These are phyloP conservation scores for Triadica sebifera DNA, from an alignment of 345 rosid species.

Conservation along the genomic window DNA sequence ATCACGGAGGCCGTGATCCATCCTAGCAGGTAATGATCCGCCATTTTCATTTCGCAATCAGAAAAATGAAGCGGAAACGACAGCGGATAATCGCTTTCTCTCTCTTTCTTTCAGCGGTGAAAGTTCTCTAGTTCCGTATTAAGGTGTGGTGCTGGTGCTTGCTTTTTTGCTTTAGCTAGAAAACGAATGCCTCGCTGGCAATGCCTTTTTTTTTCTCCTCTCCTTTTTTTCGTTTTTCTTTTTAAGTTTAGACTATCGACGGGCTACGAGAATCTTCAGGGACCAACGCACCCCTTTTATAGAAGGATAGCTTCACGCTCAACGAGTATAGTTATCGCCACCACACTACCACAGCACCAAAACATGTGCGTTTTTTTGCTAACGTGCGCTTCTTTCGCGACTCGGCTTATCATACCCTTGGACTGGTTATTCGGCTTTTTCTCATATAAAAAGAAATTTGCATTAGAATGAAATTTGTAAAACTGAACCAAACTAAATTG, in stretches of 20 bases:
- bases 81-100: neutral
- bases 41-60: constrained; percentile 1
- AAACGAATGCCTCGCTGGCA: constrained; percentile 18
- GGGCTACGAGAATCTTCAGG: constrained; percentile 7
- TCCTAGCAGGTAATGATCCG: constrained; percentile 18
- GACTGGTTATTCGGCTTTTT: neutral
- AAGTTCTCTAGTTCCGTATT: neutral
- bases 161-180: neutral
- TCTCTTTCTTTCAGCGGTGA: neutral
- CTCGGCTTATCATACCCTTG: neutral
- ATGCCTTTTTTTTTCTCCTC: neutral
- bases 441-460: too few relatives aligned
- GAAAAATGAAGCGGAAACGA: neutral
- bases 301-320: neutral
- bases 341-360: neutral
- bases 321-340: neutral
- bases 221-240: too few relatives aligned
- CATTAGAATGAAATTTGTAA: too few relatives aligned
- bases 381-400: constrained; percentile 2
- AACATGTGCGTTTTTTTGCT: neutral
- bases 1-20: constrained; percentile 18
- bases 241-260: neutral
- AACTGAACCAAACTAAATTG: too few relatives aligned
- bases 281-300: constrained; percentile 13
- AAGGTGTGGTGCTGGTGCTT: neutral